Conservation (phyloP, 768 basidiomycete genomes). For the Dacryopinax primogenitus region DNA sequence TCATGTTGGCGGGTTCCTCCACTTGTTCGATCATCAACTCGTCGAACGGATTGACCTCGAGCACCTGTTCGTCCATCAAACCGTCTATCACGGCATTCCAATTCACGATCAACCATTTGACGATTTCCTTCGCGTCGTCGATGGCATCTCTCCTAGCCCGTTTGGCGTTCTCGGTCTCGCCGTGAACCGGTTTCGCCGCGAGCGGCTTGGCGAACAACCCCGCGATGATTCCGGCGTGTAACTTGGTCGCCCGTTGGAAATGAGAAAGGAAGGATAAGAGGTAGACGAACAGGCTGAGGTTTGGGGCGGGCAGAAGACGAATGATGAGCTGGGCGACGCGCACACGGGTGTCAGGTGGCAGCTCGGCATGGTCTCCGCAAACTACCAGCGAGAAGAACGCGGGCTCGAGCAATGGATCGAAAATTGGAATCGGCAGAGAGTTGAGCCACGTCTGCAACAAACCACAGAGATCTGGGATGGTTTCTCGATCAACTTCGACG, state of each 20-base stretch:
- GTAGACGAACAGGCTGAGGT: conserved; percentile 35
- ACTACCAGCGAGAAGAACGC: conserved; percentile 36
- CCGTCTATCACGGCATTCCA: conserved; percentile 6
- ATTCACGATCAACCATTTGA: background rate
- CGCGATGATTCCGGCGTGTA: background rate
- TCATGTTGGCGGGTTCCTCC: background rate
- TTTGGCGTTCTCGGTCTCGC: background rate
- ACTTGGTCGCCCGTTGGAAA: background rate
- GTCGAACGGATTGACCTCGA: background rate
- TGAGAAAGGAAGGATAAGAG: conserved; percentile 41
- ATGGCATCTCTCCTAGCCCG: background rate
- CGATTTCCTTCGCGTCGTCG: conserved; percentile 1
- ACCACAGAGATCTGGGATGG: conserved; percentile 35
- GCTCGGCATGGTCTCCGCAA: conserved; percentile 25
- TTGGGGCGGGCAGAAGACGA: conserved; percentile 35
- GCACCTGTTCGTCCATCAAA: background rate
- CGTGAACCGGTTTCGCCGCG: background rate
- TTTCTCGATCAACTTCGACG: conserved; percentile 22
- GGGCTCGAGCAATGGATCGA: conserved; percentile 32
- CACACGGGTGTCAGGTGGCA: conserved; percentile 26
- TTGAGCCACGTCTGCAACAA: conserved; percentile 38
- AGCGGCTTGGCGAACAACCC: conserved; percentile 4
- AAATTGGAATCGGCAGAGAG: conserved; percentile 36
- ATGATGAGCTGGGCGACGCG: conserved; percentile 37
- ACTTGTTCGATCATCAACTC: background rate